These are phyloP conservation scores for Metarhizium robertsii DNA, from an alignment of 2,329 filamentous ascomycete species.

Conservation along the genomic window DNA sequence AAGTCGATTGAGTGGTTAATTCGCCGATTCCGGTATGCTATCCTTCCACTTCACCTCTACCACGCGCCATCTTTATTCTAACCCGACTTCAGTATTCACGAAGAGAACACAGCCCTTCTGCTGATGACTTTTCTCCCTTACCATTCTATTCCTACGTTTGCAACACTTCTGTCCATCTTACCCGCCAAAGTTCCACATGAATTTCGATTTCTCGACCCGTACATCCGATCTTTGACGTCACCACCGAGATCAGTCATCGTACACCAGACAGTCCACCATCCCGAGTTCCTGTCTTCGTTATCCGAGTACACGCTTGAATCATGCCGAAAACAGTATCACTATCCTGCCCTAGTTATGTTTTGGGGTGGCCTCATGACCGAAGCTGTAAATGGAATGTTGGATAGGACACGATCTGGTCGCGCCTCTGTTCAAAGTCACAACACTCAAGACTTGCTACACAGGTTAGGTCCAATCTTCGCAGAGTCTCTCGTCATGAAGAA, in stretches of 20 bases:
- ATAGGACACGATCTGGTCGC: constrained; percentile 66
- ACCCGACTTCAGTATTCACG: constrained; percentile 59
- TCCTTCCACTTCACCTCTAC: not conserved
- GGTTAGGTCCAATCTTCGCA: constrained; percentile 60
- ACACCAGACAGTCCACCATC: constrained; percentile 71
- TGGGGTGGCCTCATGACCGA: constrained; percentile 88
- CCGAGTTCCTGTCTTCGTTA: constrained; percentile 63
- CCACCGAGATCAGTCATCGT: constrained; percentile 77
- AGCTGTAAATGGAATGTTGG: constrained; percentile 72
- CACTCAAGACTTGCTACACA: constrained; percentile 66
- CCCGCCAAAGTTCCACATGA: constrained; percentile 64
- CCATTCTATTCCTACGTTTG: constrained; percentile 76
- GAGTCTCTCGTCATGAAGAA: constrained; percentile 68
- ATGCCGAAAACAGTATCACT: constrained; percentile 61
- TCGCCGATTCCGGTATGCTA: constrained; percentile 68
- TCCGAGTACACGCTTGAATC: constrained; percentile 72
- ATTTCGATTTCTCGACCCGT: constrained; percentile 79
- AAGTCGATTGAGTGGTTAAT: constrained; percentile 95
- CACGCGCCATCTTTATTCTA: not conserved
- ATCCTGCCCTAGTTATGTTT: constrained; percentile 72
- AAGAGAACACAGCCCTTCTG: constrained; percentile 73
- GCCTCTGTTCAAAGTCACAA: constrained; percentile 68
- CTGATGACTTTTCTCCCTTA: constrained; percentile 88
- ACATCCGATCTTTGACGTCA: constrained; percentile 65
- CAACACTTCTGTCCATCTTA: constrained; percentile 78